Base-by-base conservation (phyloP, 31 red algal species). In the Porphyra umbilicalis region DNA sequence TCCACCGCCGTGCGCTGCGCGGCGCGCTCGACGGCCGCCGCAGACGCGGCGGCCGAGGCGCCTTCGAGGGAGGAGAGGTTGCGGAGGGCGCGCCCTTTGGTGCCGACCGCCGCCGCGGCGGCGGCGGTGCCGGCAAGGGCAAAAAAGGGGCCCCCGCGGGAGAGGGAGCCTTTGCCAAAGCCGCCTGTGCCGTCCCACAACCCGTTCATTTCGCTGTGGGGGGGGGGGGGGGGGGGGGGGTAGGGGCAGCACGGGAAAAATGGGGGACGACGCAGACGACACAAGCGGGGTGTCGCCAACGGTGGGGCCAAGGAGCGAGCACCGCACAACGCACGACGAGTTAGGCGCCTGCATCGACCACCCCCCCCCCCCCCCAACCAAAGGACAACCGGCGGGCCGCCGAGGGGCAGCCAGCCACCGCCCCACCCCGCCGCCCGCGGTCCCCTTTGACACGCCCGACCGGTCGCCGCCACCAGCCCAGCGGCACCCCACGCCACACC, bases 101-200 rank as follows among this genome's bases (percentile, higher is more conserved):
- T 71, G 57, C 57, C 57, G 13, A 71, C 57, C 57, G 57, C 13
- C 0, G 57, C 57, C 25, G 36, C 34, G 9, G 36, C 35, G 14
- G 38, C 81, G 34, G 71, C 81, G 9, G 81, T 68, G 35, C 20
- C 81, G 32, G 35, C 81, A 2, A 75, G 71, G 25, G 68, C 81
- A 32, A 82, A 82, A 30, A 82, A 68, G 5, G 81, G 81, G 75
- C 71, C 37, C n/a, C 81, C 75, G 71, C 81, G 81, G 20, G 81
- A 82, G 35, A 82, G 75, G 36, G 81, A 82, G 34, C 81, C 81
- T 39, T 82, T 82, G 33, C 81, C 81, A 71, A 39, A 82, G n/a
- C 81, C 81, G 34, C 68, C 71, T 3, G 75, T 36, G 37, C 36
- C 75, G 34, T 68, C 71, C 34, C 81, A 71, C 7, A 82, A 30